Evolutionary conservation across 148 eudicot genomes (phyloP).

Genomic region (Cornus florida): DNA sequence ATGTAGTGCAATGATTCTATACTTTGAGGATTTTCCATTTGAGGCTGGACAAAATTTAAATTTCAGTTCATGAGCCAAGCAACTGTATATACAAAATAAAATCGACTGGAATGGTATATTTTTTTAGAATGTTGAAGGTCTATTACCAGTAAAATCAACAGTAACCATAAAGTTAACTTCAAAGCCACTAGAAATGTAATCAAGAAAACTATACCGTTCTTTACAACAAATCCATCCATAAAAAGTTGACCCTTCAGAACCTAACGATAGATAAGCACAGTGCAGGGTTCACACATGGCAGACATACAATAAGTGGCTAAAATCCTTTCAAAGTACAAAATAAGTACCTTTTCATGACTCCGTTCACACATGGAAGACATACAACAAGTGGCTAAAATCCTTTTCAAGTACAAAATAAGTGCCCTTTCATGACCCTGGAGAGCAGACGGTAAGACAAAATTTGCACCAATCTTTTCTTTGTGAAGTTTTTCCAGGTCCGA

Average conservation of each 20-base stretch:
- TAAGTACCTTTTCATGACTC: no score
- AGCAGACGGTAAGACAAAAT: conserved; percentile 50
- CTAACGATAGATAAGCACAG: conserved; percentile 44
- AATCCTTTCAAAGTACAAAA: no score
- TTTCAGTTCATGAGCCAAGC: not conserved
- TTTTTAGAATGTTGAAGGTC: conserved; percentile 1
- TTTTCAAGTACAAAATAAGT: not conserved
- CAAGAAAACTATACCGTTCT: conserved; percentile 73
- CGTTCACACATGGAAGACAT: no score
- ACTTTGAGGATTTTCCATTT: conserved; percentile 61
- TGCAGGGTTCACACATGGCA: conserved; percentile 27
- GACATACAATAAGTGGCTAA: no score
- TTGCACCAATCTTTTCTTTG: conserved; percentile 45
- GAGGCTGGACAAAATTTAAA: conserved; percentile 41
- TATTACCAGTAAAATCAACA: conserved; percentile 90
- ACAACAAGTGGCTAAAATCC: not conserved
- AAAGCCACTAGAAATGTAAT: conserved; percentile 91
- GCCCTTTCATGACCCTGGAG: conserved; percentile 59
- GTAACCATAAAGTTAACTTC: conserved; percentile 80
- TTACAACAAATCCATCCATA: conserved; percentile 68
- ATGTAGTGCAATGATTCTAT: conserved; percentile 78
- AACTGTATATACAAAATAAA: not conserved
- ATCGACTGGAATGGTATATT: not conserved
- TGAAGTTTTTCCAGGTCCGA: conserved; percentile 59
- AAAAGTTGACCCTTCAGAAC: conserved; percentile 78